These are phyloP conservation scores for Drechslera avenae DNA, from an alignment of 2,329 filamentous ascomycete species.

Conservation along the genomic window DNA sequence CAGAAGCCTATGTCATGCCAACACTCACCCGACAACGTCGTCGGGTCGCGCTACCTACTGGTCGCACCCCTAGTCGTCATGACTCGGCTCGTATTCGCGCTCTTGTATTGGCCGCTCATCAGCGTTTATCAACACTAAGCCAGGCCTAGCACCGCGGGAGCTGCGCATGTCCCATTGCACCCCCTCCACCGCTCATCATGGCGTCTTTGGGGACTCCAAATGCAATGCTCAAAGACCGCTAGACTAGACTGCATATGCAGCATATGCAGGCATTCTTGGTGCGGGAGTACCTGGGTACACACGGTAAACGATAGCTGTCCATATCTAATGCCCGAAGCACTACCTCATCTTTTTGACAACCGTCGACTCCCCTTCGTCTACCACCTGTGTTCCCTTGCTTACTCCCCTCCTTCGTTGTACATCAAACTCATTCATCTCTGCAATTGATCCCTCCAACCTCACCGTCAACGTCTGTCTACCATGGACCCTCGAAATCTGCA, in stretches of 20 bases:
- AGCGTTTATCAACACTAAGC: constrained; percentile 14
- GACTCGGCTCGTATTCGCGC: constrained; percentile 20
- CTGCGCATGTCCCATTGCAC: constrained; percentile 20
- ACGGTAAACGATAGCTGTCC: constrained; percentile 25
- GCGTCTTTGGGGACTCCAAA: too few species aligned
- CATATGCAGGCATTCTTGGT: constrained; percentile 20
- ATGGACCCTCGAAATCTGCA: constrained; percentile 47
- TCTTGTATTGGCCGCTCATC: constrained; percentile 33
- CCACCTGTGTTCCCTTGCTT: neutral
- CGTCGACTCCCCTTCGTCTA: constrained; percentile 1
- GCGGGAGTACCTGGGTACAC: constrained; percentile 25
- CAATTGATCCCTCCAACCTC: too few species aligned
- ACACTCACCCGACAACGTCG: constrained; percentile 17
- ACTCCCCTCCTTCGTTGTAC: neutral
- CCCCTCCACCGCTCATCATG: constrained; percentile 25
- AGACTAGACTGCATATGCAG: constrained; percentile 23
- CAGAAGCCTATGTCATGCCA: constrained; percentile 18
- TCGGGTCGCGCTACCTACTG: neutral
- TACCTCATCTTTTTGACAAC: constrained; percentile 9
- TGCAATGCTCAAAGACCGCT: constrained; percentile 19
- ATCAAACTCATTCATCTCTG: neutral
- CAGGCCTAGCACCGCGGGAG: constrained; percentile 20
- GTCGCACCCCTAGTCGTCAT: constrained; percentile 20
- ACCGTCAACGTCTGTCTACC: constrained; percentile 5
- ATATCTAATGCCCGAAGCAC: constrained; percentile 25